Percentiles rank a stretch among this genome's conserved stretches.
Conservation (phyloP, 2,329 filamentous ascomycete species). For the Ascochyta pisi region DNA sequence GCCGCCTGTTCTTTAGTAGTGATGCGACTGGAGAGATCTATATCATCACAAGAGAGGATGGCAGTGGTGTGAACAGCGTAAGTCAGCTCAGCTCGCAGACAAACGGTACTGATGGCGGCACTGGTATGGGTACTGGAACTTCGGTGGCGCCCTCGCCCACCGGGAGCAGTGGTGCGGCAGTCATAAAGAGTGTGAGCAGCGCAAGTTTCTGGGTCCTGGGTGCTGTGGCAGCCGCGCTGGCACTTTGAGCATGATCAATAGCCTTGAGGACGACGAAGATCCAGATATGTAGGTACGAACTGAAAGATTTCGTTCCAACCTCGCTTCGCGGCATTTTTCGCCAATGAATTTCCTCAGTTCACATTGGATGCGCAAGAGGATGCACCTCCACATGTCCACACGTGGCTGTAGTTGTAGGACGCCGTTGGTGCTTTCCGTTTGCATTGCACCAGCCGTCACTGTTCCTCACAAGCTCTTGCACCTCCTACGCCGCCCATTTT, state of each 20-base stretch:
- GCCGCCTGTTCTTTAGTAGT: conserved; percentile 67
- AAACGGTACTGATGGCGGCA: conserved; percentile 16
- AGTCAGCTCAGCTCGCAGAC: conserved; percentile 18
- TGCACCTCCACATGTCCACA: not conserved
- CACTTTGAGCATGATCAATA: not conserved
- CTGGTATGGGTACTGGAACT: conserved; percentile 9
- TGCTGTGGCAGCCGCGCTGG: not conserved
- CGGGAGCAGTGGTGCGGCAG: conserved; percentile 3
- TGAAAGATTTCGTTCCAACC: not conserved
- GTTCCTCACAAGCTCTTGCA: not conserved
- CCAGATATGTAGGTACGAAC: not conserved
- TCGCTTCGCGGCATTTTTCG: not conserved
- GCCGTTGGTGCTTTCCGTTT: conserved; percentile 9
- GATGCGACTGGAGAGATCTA: conserved; percentile 72
- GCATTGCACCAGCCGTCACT: not conserved
- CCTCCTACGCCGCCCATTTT: not conserved
- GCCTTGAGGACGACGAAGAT: not conserved
- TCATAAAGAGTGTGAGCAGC: not conserved
- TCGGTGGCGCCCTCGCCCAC: conserved; percentile 4
- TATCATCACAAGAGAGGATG: conserved; percentile 52
- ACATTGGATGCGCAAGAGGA: not conserved
- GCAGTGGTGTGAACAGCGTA: conserved; percentile 37
- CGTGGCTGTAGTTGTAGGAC: conserved; percentile 1
- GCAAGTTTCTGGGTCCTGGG: not conserved
- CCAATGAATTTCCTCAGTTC: not conserved